Base-by-base conservation (phyloP, 2,329 filamentous ascomycete species). In the Fusarium hostae region DNA sequence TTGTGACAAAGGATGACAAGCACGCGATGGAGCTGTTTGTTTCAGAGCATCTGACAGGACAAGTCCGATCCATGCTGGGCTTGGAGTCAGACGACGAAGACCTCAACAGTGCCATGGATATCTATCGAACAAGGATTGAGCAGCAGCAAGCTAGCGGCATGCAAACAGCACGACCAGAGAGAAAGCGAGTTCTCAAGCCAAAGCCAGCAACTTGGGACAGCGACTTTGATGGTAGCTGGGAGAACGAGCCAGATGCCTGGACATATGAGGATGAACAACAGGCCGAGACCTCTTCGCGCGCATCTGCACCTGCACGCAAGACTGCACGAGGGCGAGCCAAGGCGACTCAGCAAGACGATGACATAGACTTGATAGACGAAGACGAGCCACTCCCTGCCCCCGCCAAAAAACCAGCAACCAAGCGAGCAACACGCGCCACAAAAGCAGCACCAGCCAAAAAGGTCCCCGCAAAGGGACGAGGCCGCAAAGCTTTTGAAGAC, bases 1-100 rank as follows among this genome's bases (percentile, higher is more conserved):
- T 96, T 76, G 94, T 99, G 30, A 91, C 95, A 79, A 98, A 98
- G 74, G 94, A 97, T 73, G 96, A 99, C 83, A 97, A 95, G 78
- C 91, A 96, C 75, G 94, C 94, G 5, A 94, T 98, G 90, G 90
- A 95, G 77, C 84, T 90, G 45, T 95, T 95, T 75, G 91, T 95
- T 13, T 88, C 87, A 26, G 91, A 94, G 35, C 92, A 91, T 18
- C 83, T 95, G 5, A 86, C 88, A 5, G 89, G 87, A 26, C 92
- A 94, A 76, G 87, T 95, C 22, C 90, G 90, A 72, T 88, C 92
- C 68, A 86, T 95, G 76, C 84, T 95, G 37, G 84, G 86, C 2
- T 82, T 94, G 9, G 89, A 92, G 48, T 85, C 87, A 0, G 89
- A 92, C 24, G 89, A 91, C 35, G 82, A 84, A 58, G 91, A 93